phyloP scores from a whole-genome alignment of 2,329 filamentous ascomycete species.

The Bretziella fagacearum region DNA sequence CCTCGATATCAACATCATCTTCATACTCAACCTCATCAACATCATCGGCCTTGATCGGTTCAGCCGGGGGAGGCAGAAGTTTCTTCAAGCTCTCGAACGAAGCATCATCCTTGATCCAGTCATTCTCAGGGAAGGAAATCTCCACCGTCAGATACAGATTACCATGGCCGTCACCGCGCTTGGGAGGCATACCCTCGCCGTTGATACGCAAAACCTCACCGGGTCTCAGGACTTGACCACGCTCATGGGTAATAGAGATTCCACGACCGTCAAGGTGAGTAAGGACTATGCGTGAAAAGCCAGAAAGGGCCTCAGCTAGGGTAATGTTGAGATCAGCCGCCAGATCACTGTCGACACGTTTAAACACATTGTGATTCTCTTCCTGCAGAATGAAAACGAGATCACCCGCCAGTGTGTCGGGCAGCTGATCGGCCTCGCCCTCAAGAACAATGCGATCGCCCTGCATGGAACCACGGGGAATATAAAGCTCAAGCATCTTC shows the following conservation, averaged over 20 bases:
- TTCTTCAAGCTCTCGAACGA: slow-evolving; percentile 54
- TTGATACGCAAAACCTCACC: slow-evolving; percentile 70
- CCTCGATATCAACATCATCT: slow-evolving; percentile 64
- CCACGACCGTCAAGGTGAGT: slow-evolving; percentile 89
- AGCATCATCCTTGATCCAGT: slow-evolving; percentile 60
- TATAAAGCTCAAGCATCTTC: slow-evolving; percentile 93
- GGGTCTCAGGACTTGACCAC: slow-evolving; percentile 68
- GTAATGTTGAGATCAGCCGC: slow-evolving; percentile 67
- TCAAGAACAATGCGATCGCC: slow-evolving; percentile 81
- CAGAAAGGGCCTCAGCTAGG: slow-evolving; percentile 66
- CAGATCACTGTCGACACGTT: slow-evolving; percentile 68
- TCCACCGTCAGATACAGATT: slow-evolving; percentile 78
- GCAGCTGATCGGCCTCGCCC: slow-evolving; percentile 85
- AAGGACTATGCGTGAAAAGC: slow-evolving; percentile 78
- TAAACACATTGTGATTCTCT: slow-evolving; percentile 64
- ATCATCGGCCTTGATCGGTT: slow-evolving; percentile 50
- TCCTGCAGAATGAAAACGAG: slow-evolving; percentile 82
- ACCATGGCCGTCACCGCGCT: slow-evolving; percentile 66
- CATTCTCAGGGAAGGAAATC: slow-evolving; percentile 74
- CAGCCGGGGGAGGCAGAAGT: slow-evolving; percentile 50
- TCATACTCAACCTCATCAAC: slow-evolving; percentile 82
- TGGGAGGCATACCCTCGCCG: slow-evolving; percentile 89
- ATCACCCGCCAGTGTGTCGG: slow-evolving; percentile 77
- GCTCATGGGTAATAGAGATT: slow-evolving; percentile 61
- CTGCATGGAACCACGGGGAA: slow-evolving; percentile 69